Percentiles rank a stretch among this genome's conserved stretches.
phyloP scores from a whole-genome alignment of 768 basidiomycete genomes.

The Tylopilus sp. region DNA sequence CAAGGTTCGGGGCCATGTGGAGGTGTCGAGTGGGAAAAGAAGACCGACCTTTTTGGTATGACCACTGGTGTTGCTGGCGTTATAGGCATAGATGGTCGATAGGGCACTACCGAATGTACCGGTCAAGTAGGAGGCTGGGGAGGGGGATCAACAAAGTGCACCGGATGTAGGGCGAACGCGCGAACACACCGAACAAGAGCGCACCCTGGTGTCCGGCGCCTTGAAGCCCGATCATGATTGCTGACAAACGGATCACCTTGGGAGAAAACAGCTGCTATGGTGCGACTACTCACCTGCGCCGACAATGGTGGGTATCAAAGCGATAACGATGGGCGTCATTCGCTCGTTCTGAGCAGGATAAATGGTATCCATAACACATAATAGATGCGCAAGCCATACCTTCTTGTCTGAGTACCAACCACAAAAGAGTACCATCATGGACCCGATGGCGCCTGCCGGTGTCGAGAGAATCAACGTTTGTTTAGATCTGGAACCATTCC shows the following conservation, averaged over 20 bases:
- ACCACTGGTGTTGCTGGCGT: conserved; percentile 60
- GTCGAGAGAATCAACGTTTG: conserved; percentile 47
- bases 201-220: conserved; percentile 45
- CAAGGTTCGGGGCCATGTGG: neutral
- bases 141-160: neutral
- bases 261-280: neutral
- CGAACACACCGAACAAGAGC: conserved; percentile 49
- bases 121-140: conserved; percentile 44
- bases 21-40: neutral
- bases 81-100: conserved; percentile 60
- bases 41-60: conserved; percentile 58
- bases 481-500: conserved; percentile 41
- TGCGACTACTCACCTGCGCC: conserved; percentile 40
- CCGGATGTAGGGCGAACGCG: neutral
- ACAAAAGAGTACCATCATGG: conserved; percentile 46
- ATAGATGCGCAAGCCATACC: conserved; percentile 28
- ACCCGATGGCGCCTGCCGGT: conserved; percentile 50
- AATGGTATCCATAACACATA: neutral
- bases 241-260: conserved; percentile 19
- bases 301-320: conserved; percentile 55
- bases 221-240: conserved; percentile 53
- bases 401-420: conserved; percentile 67
- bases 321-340: conserved; percentile 58
- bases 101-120: conserved; percentile 60
- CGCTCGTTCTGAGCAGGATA: conserved; percentile 43